Conservation (phyloP, 2,329 filamentous ascomycete genomes). For the Beauveria australis region DNA sequence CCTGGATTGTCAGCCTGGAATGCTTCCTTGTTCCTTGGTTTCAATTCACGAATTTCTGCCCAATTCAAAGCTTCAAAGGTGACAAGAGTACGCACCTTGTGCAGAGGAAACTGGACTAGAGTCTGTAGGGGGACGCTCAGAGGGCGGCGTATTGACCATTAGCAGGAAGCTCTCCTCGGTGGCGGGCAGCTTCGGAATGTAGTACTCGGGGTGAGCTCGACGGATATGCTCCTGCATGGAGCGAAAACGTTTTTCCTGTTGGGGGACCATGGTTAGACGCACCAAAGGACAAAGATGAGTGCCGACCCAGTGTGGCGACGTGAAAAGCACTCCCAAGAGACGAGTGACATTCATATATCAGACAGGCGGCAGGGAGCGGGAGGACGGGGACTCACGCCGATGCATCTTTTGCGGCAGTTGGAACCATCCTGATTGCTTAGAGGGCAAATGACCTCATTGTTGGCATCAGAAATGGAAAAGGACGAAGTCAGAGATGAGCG, state of each 20-base stretch:
- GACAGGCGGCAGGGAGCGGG: background rate
- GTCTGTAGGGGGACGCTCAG: constrained; percentile 47
- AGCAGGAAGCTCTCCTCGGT: constrained; percentile 96
- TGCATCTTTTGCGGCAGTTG: constrained; percentile 93
- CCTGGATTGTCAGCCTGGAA: constrained; percentile 20
- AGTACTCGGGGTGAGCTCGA: constrained; percentile 91
- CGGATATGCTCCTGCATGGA: constrained; percentile 99
- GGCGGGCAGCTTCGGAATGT: constrained; percentile 94
- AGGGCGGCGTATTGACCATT: constrained; percentile 88
- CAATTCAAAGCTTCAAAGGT: too few relatives aligned
- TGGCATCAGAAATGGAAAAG: constrained; percentile 85
- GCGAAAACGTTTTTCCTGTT: constrained; percentile 80
- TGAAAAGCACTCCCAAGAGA: background rate
- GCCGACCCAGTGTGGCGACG: background rate
- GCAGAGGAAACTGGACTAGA: constrained; percentile 24
- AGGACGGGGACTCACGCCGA: constrained; percentile 68
- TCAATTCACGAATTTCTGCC: background rate
- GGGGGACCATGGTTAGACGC: constrained; percentile 7
- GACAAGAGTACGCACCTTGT: constrained; percentile 22
- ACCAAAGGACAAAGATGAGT: constrained; percentile 11
- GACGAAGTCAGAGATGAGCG: constrained; percentile 79
- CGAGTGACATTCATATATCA: background rate
- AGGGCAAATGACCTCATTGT: constrained; percentile 95
- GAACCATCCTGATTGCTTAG: constrained; percentile 94
- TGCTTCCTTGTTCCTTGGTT: background rate